Percentiles rank a stretch among this genome's conserved stretches.
phyloP scores from a whole-genome alignment of 139 green algal species.

The Chlorella sp. region DNA sequence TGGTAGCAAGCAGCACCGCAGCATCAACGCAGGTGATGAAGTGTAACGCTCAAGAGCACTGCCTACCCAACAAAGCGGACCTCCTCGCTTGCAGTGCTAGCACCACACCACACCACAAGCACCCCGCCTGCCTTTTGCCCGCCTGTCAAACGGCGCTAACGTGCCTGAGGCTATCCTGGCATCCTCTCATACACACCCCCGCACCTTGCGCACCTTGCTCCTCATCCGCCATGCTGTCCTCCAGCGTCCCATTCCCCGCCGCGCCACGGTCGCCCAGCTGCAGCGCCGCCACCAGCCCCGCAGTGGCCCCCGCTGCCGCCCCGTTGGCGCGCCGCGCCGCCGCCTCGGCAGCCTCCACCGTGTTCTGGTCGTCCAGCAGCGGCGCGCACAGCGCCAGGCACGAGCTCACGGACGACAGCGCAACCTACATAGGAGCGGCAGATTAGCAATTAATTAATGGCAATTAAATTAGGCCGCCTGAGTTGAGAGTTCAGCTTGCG shows the following conservation, averaged over 20 bases:
- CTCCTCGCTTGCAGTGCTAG: no score
- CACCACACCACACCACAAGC: no score
- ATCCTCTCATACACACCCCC: no score
- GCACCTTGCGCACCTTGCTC: background rate
- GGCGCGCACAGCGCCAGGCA: conserved; percentile 39
- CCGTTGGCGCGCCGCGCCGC: background rate
- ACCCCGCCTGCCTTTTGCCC: no score
- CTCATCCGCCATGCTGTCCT: background rate
- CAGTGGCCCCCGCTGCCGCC: background rate
- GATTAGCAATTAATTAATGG: no score
- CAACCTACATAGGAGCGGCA: conserved; percentile 15
- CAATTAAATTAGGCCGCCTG: no score
- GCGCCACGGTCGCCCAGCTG: background rate
- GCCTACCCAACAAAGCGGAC: no score
- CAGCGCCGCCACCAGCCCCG: conserved; percentile 1
- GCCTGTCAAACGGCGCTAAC: background rate
- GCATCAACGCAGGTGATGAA: no score
- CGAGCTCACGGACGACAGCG: conserved; percentile 48
- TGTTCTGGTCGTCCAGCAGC: conserved; percentile 57
- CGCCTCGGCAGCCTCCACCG: background rate
- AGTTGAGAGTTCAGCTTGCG: no score
- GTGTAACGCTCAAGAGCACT: no score
- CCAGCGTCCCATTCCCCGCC: background rate
- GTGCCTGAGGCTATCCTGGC: background rate
- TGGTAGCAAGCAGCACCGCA: no score